These are phyloP conservation scores for Lipomyces chichibuensis DNA, from an alignment of 805 yeast genomes.

Conservation along the genomic window DNA sequence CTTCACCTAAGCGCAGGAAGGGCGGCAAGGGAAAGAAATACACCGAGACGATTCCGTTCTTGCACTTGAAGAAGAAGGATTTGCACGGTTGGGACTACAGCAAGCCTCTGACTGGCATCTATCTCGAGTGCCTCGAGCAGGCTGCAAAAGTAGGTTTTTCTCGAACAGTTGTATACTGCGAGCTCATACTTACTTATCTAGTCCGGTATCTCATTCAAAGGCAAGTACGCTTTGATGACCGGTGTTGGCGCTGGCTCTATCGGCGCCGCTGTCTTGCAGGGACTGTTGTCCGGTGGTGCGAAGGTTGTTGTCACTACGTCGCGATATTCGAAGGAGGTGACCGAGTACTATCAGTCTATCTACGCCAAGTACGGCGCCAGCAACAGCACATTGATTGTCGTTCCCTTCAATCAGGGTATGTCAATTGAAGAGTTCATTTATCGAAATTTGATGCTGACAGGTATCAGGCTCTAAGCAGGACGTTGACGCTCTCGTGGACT, in stretches of 20 bases:
- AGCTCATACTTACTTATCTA: background rate
- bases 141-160: conserved; percentile 69
- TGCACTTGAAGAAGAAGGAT: conserved; percentile 82
- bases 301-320: conserved; percentile 95
- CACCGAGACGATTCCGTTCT: conserved; percentile 84
- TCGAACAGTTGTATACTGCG: background rate
- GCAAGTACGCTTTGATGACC: conserved; percentile 85
- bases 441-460: background rate
- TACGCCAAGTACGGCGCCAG: conserved; percentile 91
- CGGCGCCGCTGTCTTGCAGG: conserved; percentile 96
- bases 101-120: conserved; percentile 70
- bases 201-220: conserved; percentile 84
- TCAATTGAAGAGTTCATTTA: background rate
- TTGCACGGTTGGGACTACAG: conserved; percentile 85
- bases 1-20: conserved; percentile 36
- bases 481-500: conserved; percentile 80
- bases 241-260: conserved; percentile 99
- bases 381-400: conserved; percentile 90
- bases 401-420: conserved; percentile 86
- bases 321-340: conserved; percentile 88
- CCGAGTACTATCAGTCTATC: conserved; percentile 92
- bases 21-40: conserved; percentile 37
- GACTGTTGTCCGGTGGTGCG: conserved; percentile 96
- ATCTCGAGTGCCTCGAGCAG: conserved; percentile 86
- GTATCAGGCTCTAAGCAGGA: conserved; percentile 81